A percentile compares a stretch with the other conserved stretches of the same genome.
Conservation (phyloP, 73 alveolate genomes). For the Paraurostyla sp. region DNA sequence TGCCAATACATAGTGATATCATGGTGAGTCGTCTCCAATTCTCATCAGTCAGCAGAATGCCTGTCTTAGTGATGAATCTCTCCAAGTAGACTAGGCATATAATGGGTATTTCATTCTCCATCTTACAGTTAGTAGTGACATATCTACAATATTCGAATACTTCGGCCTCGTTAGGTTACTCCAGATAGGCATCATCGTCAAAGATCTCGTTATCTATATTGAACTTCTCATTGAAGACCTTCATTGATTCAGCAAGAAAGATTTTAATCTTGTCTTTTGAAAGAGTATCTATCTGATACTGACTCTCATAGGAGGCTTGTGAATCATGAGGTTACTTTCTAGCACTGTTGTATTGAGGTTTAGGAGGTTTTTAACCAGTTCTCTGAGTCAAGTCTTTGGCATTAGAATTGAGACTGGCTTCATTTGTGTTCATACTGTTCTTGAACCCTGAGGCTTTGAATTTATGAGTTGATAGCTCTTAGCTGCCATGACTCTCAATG, state of each 20-base stretch:
- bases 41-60: conserved; percentile 92
- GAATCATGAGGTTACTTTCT: not conserved
- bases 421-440: not conserved
- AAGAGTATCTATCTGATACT: conserved; percentile 18
- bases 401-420: no score
- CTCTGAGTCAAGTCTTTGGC: no score
- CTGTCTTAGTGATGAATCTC: conserved; percentile 94
- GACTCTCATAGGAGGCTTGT: conserved; percentile 48
- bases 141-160: conserved; percentile 77
- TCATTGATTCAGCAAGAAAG: conserved; percentile 49
- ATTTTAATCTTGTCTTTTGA: conserved; percentile 49
- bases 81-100: conserved; percentile 97
- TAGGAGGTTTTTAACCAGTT: conserved; percentile 48
- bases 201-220: conserved; percentile 22
- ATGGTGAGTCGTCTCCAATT: conserved; percentile 98
- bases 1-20: conserved; percentile 94
- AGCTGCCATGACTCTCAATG: conserved; percentile 63
- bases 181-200: conserved; percentile 43
- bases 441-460: not conserved
- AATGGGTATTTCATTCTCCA: conserved; percentile 97
- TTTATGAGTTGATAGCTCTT: conserved; percentile 34
- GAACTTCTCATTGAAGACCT: conserved; percentile 58
- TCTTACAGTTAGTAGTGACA: conserved; percentile 89
- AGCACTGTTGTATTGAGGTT: not conserved
- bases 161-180: conserved; percentile 60